Evolutionary conservation across 2,329 filamentous ascomycete genomes (phyloP).

Genomic region (Talaromyces funiculosus): DNA sequence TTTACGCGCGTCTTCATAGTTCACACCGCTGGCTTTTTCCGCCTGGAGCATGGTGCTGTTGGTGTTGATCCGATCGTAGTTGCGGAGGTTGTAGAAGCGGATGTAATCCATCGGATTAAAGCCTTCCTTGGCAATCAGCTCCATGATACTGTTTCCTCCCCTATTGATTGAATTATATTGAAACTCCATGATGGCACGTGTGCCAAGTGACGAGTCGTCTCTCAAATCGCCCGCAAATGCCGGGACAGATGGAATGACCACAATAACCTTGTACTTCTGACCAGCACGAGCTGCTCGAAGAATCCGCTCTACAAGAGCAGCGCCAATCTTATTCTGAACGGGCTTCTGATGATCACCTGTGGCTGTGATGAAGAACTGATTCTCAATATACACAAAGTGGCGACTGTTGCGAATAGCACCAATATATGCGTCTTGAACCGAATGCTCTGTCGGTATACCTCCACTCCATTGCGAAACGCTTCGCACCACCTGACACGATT

Average conservation of each 20-base stretch:
- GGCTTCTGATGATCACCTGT: slow-evolving; percentile 80
- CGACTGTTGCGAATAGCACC: slow-evolving; percentile 81
- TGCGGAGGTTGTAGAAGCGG: slow-evolving; percentile 89
- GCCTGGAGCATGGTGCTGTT: slow-evolving; percentile 30
- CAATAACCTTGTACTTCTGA: slow-evolving; percentile 84
- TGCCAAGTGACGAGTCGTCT: slow-evolving; percentile 76
- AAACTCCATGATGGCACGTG: slow-evolving; percentile 95
- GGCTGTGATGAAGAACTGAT: slow-evolving; percentile 97
- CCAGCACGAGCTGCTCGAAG: slow-evolving; percentile 72
- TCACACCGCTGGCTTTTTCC: slow-evolving; percentile 39
- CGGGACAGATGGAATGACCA: slow-evolving; percentile 83
- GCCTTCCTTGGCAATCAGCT: slow-evolving; percentile 65
- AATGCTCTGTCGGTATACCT: slow-evolving; percentile 76
- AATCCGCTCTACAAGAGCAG: slow-evolving; percentile 84
- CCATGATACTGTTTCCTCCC: slow-evolving; percentile 86
- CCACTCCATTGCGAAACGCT: slow-evolving; percentile 97
- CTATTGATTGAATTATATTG: slow-evolving; percentile 96
- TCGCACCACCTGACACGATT: slow-evolving; percentile 52
- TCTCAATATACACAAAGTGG: slow-evolving; percentile 96
- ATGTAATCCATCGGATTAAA: slow-evolving; percentile 78
- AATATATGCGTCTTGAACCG: slow-evolving; percentile 76
- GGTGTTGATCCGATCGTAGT: slow-evolving; percentile 80
- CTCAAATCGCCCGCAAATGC: slow-evolving; percentile 89
- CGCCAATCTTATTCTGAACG: slow-evolving; percentile 85
- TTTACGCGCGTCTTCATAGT: slow-evolving; percentile 41